Conservation (phyloP, 345 rosid genomes). For the Lepidium didymum region DNA sequence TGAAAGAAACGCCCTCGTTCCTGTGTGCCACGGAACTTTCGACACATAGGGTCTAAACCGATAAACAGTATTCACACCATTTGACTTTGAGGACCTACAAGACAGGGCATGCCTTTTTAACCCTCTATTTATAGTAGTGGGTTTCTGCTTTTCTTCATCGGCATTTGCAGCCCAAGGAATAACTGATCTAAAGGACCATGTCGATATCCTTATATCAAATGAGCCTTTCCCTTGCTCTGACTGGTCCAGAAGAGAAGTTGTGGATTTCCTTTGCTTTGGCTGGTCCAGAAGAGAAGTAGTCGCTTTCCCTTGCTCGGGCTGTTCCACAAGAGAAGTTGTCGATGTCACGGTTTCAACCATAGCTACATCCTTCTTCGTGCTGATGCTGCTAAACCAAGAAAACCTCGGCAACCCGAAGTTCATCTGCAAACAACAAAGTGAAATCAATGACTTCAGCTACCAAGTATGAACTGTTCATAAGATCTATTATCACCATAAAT, state of each 20-base stretch:
- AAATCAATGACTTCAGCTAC: not conserved
- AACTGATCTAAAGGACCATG: conserved; percentile 54
- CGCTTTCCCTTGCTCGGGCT: conserved; percentile 28
- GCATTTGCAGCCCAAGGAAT: conserved; percentile 43
- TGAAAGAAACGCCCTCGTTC: conserved; percentile 78
- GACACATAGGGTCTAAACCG: conserved; percentile 90
- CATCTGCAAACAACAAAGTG: conserved; percentile 28
- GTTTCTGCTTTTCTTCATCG: conserved; percentile 29
- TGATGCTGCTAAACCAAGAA: conserved; percentile 35
- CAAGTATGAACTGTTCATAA: not conserved
- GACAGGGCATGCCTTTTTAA: conserved; percentile 45
- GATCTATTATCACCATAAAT: not conserved
- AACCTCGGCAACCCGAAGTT: conserved; percentile 38
- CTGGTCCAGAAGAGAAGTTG: conserved; percentile 27
- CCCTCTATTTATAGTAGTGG: conserved; percentile 58
- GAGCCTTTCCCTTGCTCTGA: conserved; percentile 26
- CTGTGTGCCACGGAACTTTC: conserved; percentile 96
- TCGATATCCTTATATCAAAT: conserved; percentile 45
- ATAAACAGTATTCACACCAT: conserved; percentile 23
- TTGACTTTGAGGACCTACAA: conserved; percentile 16
- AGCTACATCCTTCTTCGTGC: conserved; percentile 32
- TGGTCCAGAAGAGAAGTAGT: conserved; percentile 27
- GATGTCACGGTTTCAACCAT: conserved; percentile 34
- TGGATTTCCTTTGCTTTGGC: conserved; percentile 25
- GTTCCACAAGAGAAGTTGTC: conserved; percentile 25